Percentiles rank a stretch among this genome's conserved stretches.
Conservation (phyloP, 768 basidiomycete species). For the Russula brevipes region DNA sequence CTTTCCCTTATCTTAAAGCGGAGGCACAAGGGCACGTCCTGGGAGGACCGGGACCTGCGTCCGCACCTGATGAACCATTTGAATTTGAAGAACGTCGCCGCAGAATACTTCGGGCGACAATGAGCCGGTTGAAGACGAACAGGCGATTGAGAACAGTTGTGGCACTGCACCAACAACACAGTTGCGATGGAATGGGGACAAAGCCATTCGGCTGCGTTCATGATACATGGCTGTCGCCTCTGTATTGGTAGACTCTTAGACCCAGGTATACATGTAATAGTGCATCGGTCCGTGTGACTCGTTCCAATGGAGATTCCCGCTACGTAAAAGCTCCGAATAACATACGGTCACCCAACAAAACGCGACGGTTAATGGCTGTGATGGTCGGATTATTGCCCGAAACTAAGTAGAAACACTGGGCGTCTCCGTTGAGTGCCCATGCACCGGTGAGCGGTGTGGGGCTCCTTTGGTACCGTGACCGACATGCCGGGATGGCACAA, state of each 20-base stretch:
- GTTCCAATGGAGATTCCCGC: no score
- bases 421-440: not conserved
- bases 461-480: not conserved
- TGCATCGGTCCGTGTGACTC: no score
- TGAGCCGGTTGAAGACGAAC: constrained; percentile 61
- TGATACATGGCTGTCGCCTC: not conserved
- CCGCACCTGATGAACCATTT: constrained; percentile 37
- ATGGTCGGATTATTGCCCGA: not conserved
- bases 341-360: no score
- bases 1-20: constrained; percentile 46
- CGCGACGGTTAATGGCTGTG: no score
- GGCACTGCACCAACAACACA: constrained; percentile 42
- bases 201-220: not conserved
- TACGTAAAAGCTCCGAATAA: no score
- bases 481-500: not conserved
- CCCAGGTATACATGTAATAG: no score
- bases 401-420: not conserved
- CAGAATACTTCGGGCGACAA: constrained; percentile 55
- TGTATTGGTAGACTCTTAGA: no score
- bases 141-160: constrained; percentile 67
- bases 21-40: constrained; percentile 51
- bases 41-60: constrained; percentile 32
- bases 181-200: not conserved
- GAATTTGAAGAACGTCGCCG: constrained; percentile 56
- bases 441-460: not conserved